Base-by-base conservation (phyloP, 2,329 filamentous ascomycete genomes). In the Pezicula carpinea region DNA sequence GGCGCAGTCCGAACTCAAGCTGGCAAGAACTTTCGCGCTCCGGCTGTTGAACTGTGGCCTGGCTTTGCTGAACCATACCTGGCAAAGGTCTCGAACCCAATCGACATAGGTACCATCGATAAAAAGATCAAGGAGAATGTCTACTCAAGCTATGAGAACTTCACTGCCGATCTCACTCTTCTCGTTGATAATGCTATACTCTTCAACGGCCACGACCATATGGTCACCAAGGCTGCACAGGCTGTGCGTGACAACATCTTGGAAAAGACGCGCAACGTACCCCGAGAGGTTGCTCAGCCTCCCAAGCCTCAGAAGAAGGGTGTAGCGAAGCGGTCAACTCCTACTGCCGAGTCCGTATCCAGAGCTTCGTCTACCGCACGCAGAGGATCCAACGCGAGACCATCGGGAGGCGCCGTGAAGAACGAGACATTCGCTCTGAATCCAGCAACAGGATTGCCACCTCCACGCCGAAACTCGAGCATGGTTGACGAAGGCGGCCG, bases 1-100 rank as follows among this genome's bases (percentile, higher is more conserved):
- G 83, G 85, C 44, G 75, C 92, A 47, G 95, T 95, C 71, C 93
- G 95, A 68, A 91, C 89, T 39, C 89, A 92, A 64, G 81, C 84
- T 50, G 88, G 92, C 2, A 69, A 70, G 6, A 79, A 85, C 46
- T 97, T 96, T 70, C 77, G 81, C 53, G 77, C 83, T 35, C 85
- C 93, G 0, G 93, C 97, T 6, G 78, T 88, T 63, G 79, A 77
- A 33, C 71, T 92, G 19, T 88, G 86, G 66, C 77, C 96, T 34
- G 74, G 72, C 22, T 81, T 97, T 34, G 89, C 88, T 46, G 82
- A 81, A 2, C 87, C 89, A 53, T 87, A 86, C 53, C 71, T 79
- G 1, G 73, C 85, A 31, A 82, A 72, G 52, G 70, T 97, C 56
- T 79, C 82, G 32, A 77, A 84, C 23, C 91, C 91, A 0, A 91